Percentiles rank a stretch among this genome's conserved stretches.
These are phyloP conservation scores for Corylus americana DNA, from an alignment of 306 rosid species.

Conservation along the genomic window DNA sequence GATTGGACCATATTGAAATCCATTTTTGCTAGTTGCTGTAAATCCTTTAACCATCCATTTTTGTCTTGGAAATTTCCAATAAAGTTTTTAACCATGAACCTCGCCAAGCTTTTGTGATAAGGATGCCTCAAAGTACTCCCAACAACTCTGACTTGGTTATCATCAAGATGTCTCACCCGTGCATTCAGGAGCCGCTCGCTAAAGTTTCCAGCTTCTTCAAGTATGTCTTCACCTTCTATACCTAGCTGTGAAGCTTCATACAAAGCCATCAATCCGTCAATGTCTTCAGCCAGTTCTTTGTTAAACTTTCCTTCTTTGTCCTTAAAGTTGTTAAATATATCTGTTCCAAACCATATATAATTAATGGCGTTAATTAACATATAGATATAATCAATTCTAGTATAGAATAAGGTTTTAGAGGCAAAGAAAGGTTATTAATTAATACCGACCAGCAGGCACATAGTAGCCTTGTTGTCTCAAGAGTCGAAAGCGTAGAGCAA, in stretches of 20 bases:
- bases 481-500: conserved; percentile 40
- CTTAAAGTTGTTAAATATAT: conserved; percentile 28
- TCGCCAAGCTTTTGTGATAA: conserved; percentile 38
- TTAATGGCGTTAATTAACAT: too few species aligned
- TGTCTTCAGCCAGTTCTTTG: conserved; percentile 12
- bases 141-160: conserved; percentile 6
- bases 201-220: conserved; percentile 38
- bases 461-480: conserved; percentile 46
- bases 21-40: conserved; percentile 26
- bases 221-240: conserved; percentile 48
- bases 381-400: not conserved
- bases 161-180: not conserved
- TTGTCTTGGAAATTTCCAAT: not conserved
- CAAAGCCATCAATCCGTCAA: conserved; percentile 34
- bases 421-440: not conserved
- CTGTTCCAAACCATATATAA: conserved; percentile 9
- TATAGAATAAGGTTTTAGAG: too few species aligned
- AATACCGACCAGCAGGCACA: conserved; percentile 28
- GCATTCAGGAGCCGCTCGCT: conserved; percentile 17
- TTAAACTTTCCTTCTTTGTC: conserved; percentile 20
- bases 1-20: conserved; percentile 32
- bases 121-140: conserved; percentile 34
- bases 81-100: conserved; percentile 21
- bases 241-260: conserved; percentile 63
- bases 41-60: conserved; percentile 25